A percentile compares a stretch with the other conserved stretches of the same genome.
Evolutionary conservation across 306 rosid genomes (phyloP).

Genomic region (Castanopsis chinensis): DNA sequence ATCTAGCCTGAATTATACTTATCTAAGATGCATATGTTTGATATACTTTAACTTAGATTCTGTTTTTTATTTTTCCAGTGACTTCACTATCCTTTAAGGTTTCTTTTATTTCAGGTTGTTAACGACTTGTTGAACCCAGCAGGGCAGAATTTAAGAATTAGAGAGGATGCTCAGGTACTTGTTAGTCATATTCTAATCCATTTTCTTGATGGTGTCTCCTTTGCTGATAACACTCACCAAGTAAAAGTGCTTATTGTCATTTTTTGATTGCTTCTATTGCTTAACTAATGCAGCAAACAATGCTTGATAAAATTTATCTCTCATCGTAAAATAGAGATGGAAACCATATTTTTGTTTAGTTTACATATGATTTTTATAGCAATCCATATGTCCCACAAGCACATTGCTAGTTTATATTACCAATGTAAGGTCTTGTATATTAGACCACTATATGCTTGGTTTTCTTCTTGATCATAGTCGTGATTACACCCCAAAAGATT

Average conservation of each 20-base stretch:
- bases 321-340: slow-evolving; percentile 18
- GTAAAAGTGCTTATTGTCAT: background rate
- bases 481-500: too few species aligned
- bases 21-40: slow-evolving; percentile 17
- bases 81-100: slow-evolving; percentile 15
- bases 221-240: slow-evolving; percentile 2
- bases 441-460: too few species aligned
- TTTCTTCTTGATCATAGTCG: too few species aligned
- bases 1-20: background rate
- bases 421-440: too few species aligned
- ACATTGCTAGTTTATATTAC: too few species aligned
- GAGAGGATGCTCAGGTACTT: slow-evolving; percentile 97
- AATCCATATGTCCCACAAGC: too few species aligned
- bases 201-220: slow-evolving; percentile 15
- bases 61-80: slow-evolving; percentile 22
- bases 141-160: slow-evolving; percentile 93
- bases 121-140: slow-evolving; percentile 96
- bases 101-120: slow-evolving; percentile 72
- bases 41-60: slow-evolving; percentile 17
- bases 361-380: too few species aligned
- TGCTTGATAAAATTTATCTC: slow-evolving; percentile 10
- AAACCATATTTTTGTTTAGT: too few species aligned
- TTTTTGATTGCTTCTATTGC: slow-evolving; percentile 1
- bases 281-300: background rate
- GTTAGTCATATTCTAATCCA: slow-evolving; percentile 18